Percentiles rank a stretch among this genome's conserved stretches.
Conservation (phyloP, 768 basidiomycete genomes). For the Leccinum boreale region DNA sequence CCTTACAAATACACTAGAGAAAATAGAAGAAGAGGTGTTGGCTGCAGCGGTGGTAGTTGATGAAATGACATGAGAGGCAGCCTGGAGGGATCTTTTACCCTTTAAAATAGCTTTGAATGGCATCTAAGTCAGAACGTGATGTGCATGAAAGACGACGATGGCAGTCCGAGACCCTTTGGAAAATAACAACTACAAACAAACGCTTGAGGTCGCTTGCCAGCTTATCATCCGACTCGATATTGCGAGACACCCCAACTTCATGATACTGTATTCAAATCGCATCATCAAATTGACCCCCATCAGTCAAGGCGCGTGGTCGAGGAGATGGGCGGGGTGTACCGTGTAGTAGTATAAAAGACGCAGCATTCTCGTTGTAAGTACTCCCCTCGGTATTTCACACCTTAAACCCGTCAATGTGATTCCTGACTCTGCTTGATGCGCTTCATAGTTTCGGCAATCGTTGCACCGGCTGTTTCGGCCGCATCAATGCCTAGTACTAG, state of each 20-base stretch:
- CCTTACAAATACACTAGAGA: conserved; percentile 32
- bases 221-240: too few relatives aligned
- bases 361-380: not conserved
- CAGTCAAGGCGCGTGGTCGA: too few relatives aligned
- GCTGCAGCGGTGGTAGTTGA: conserved; percentile 29
- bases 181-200: conserved; percentile 27
- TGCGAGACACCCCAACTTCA: too few relatives aligned
- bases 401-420: not conserved
- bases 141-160: conserved; percentile 17
- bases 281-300: too few relatives aligned
- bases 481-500: conserved; percentile 2
- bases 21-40: conserved; percentile 31
- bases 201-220: too few relatives aligned
- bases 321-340: too few relatives aligned
- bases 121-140: conserved; percentile 16
- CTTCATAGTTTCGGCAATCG: not conserved
- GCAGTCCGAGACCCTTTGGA: conserved; percentile 14
- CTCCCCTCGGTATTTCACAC: too few relatives aligned
- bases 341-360: not conserved
- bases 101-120: conserved; percentile 34
- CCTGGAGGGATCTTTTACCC: conserved; percentile 53
- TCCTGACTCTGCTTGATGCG: not conserved
- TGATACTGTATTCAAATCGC: too few relatives aligned
- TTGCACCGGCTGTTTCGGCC: conserved; percentile 1
- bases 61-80: conserved; percentile 41